A percentile compares a stretch with the other conserved stretches of the same genome.
Conservation (phyloP, 2,329 filamentous ascomycete species). For the Fusarium lyarnte region DNA sequence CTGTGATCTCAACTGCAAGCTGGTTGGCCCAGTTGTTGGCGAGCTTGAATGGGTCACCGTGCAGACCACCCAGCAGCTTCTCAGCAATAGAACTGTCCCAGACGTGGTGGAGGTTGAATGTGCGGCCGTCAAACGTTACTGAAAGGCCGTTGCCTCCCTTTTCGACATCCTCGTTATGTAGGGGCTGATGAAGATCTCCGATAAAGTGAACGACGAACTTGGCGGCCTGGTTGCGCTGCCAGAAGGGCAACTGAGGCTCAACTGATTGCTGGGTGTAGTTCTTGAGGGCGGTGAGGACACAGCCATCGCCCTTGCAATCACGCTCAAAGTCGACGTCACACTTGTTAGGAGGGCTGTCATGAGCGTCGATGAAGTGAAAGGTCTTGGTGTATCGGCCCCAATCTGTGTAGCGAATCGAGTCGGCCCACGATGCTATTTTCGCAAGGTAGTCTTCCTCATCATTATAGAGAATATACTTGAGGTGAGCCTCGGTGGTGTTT, state of each 20-base stretch:
- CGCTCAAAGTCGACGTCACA: conserved; percentile 68
- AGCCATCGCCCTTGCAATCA: conserved; percentile 71
- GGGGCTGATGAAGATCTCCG: conserved; percentile 75
- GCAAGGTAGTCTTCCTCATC: conserved; percentile 67
- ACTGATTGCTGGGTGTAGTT: conserved; percentile 69
- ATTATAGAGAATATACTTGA: conserved; percentile 66
- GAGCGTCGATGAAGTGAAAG: conserved; percentile 76
- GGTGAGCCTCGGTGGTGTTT: conserved; percentile 63
- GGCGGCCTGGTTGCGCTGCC: conserved; percentile 65
- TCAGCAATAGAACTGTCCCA: conserved; percentile 79
- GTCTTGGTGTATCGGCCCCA: conserved; percentile 69
- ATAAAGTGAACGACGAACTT: conserved; percentile 76
- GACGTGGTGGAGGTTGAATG: conserved; percentile 75
- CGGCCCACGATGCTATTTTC: conserved; percentile 73
- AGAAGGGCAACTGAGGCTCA: conserved; percentile 55
- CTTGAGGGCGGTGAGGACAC: conserved; percentile 67
- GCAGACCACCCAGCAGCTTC: conserved; percentile 67
- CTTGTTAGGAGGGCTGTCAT: conserved; percentile 66
- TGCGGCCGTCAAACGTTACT: conserved; percentile 67
- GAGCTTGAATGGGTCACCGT: conserved; percentile 59
- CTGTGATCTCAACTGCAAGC: conserved; percentile 63
- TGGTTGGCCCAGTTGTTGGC: conserved; percentile 66
- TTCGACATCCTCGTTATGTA: conserved; percentile 71
- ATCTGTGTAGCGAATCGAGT: conserved; percentile 71
- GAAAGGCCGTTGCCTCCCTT: conserved; percentile 75